A percentile compares a stretch with the other conserved stretches of the same genome.
phyloP scores from a whole-genome alignment of 1,284 basidiomycete species.

The Heterobasidion parviporum region DNA sequence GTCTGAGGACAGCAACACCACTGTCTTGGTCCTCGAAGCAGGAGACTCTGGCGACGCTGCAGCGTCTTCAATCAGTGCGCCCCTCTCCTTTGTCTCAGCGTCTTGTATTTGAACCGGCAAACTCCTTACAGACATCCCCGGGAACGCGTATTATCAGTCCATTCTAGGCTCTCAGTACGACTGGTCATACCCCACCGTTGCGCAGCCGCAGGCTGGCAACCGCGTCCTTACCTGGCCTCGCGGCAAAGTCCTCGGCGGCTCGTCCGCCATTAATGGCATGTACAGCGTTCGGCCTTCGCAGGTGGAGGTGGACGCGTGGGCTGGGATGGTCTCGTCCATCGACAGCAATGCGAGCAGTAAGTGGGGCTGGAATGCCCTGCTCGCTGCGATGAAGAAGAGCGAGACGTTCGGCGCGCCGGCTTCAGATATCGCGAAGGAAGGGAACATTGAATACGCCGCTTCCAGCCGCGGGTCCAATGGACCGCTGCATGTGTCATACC shows the following conservation, averaged over 20 bases:
- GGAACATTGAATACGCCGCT: conserved; percentile 31
- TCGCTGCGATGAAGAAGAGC: conserved; percentile 43
- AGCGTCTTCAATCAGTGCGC: conserved; percentile 27
- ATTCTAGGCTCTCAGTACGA: conserved; percentile 47
- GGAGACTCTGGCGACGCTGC: conserved; percentile 49
- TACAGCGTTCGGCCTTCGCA: conserved; percentile 51
- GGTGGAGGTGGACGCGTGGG: conserved; percentile 50
- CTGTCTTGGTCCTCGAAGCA: conserved; percentile 57
- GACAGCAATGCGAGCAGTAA: conserved; percentile 24
- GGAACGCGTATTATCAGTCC: conserved; percentile 40
- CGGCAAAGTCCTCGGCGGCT: conserved; percentile 66
- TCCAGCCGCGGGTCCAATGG: conserved; percentile 36
- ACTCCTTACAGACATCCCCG: conserved; percentile 33
- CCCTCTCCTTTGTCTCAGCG: neutral
- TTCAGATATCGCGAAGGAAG: conserved; percentile 23
- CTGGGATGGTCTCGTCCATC: conserved; percentile 28
- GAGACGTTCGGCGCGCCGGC: conserved; percentile 36
- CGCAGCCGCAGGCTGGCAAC: conserved; percentile 35
- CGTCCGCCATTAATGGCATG: conserved; percentile 64
- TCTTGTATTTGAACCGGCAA: conserved; percentile 11
- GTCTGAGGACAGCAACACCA: conserved; percentile 46
- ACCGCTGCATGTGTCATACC: conserved; percentile 38
- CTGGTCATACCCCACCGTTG: conserved; percentile 51
- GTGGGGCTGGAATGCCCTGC: conserved; percentile 52
- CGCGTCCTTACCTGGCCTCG: conserved; percentile 45